Evolutionary conservation across 208 protist species (phyloP), one percentile per base, ranked within the genome.

Genomic region (Trypanosoma rangeli): DNA sequence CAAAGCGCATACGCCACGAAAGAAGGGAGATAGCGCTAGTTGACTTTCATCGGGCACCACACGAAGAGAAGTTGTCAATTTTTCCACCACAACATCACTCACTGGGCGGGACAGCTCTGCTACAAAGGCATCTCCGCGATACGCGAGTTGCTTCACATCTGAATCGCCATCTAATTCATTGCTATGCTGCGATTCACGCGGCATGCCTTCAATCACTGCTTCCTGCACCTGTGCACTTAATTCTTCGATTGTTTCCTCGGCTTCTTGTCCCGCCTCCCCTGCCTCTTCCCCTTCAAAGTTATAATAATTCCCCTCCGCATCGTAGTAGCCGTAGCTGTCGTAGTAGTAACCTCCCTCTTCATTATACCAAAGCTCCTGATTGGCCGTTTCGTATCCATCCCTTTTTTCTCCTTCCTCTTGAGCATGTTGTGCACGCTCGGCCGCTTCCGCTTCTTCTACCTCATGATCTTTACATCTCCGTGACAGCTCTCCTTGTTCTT

Each of bases 281-380:
- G n/a, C 33, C 22, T 74, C 58, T 0, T 1, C 22, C 26, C 29
- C 46, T 24, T 62, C 54, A 64, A 63, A 71, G 24, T 58, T 48
- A 46, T 71, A 71, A 48, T 71, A 71, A 50, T 61, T 64, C 20
- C 67, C 67, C 3, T 71, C 67, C 7, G 1, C 67, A 63, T 71
- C 67, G 44, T 71, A 71, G 55, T 71, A 71, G 8, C 67, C 67
- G 22, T 64, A 28, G 15, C 52, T 24, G 56, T 71, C 54, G 44
- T 71, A 71, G 55, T 74, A 74, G 26, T 74, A 74, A 5, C 59
- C 50, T 20, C 54, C 68, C 37, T 74, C 68, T 42, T 74, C 68
- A 20, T 74, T 20, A 28, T 74, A 74, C 22, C 35, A 60, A 29
- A 59, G 0, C 39, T 61, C 44, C n/a, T 12, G 16, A 18, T 70